Evolutionary conservation across 805 yeast genomes (phyloP).

Genomic region (Monosporozyma unispora): DNA sequence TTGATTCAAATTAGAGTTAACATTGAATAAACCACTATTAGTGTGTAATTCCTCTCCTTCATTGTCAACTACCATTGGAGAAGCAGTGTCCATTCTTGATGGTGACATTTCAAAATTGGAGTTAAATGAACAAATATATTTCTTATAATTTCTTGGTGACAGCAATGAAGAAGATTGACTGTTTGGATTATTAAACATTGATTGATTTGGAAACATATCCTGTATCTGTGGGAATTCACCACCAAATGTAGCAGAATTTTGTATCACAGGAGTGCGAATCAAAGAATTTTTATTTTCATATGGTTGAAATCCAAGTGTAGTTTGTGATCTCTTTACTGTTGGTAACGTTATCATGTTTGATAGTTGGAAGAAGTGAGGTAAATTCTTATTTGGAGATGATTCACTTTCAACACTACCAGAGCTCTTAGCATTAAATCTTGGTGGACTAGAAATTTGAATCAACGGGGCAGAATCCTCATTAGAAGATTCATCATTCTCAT

Average conservation of each 20-base stretch:
- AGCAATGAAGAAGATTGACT: not conserved
- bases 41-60: not conserved
- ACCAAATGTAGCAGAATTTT: not conserved
- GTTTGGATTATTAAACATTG: not conserved
- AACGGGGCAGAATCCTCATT: not conserved
- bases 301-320: constrained; percentile 10
- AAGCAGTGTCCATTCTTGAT: constrained; percentile 1
- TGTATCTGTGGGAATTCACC: not conserved
- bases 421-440: not conserved
- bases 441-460: constrained; percentile 1
- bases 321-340: constrained; percentile 9
- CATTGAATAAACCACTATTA: not conserved
- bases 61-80: not conserved
- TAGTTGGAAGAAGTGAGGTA: not conserved
- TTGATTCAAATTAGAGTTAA: not conserved
- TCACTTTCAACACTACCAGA: not conserved
- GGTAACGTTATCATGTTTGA: not conserved
- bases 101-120: constrained; percentile 29
- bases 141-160: constrained; percentile 22
- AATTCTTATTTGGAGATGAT: not conserved
- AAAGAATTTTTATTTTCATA: not conserved
- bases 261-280: not conserved
- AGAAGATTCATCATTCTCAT: constrained; percentile 1
- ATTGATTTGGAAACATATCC: not conserved
- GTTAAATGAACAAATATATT: constrained; percentile 28